phyloP scores from a whole-genome alignment of 352 stramenopile genomes.

The Phytophthora citricola region DNA sequence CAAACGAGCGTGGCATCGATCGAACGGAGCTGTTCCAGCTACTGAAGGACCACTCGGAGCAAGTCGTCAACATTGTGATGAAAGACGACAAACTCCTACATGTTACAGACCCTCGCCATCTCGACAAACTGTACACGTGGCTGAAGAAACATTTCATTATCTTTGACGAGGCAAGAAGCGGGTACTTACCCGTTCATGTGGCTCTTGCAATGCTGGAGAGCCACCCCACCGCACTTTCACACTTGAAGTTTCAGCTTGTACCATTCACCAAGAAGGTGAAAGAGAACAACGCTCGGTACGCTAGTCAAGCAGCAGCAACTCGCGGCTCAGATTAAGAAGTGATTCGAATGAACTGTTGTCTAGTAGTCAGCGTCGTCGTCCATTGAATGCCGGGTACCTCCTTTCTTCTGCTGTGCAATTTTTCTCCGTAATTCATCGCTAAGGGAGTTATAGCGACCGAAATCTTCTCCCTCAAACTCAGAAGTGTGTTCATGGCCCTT shows the following conservation, averaged over 20 bases:
- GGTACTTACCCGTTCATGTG: conserved; percentile 40
- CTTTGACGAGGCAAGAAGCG: conserved; percentile 46
- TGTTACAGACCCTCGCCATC: conserved; percentile 47
- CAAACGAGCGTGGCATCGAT: conserved; percentile 65
- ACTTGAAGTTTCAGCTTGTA: conserved; percentile 58
- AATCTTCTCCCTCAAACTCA: conserved; percentile 25
- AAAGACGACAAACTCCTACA: conserved; percentile 27
- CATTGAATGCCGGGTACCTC: conserved; percentile 2
- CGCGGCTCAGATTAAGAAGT: conserved; percentile 25
- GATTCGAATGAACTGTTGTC: background rate
- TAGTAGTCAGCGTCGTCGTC: conserved; percentile 32
- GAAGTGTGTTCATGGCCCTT: background rate
- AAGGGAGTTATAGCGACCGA: conserved; percentile 42
- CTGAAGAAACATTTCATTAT: conserved; percentile 72
- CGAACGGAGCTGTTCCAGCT: conserved; percentile 59
- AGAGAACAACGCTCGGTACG: conserved; percentile 57
- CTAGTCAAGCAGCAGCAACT: conserved; percentile 42
- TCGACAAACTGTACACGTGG: conserved; percentile 78
- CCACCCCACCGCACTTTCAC: conserved; percentile 48
- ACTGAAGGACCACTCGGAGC: conserved; percentile 60
- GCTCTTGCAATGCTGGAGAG: conserved; percentile 55
- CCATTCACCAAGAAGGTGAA: conserved; percentile 52
- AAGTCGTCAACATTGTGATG: conserved; percentile 17
- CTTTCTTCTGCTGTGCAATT: conserved; percentile 26
- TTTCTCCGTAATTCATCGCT: conserved; percentile 37